Conservation (phyloP, 768 basidiomycete species). For the Tylopilus cervinicoccineus region DNA sequence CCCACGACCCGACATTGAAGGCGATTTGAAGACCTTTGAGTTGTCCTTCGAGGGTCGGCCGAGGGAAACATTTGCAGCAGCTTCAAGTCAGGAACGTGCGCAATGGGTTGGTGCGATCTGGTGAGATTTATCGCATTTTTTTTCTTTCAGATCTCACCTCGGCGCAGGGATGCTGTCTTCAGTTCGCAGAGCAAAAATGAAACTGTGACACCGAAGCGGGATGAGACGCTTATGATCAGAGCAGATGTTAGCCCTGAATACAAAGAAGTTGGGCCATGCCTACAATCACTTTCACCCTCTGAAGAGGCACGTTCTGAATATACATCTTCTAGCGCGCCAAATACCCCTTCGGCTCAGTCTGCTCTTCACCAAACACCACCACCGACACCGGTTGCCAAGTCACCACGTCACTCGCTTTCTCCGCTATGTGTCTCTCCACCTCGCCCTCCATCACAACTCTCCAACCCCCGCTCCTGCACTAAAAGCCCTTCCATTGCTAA, state of each 20-base stretch:
- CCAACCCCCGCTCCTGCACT: conserved; percentile 26
- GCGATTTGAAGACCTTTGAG: conserved; percentile 58
- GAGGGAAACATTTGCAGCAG: conserved; percentile 59
- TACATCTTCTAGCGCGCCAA: conserved; percentile 22
- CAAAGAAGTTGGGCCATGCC: background rate
- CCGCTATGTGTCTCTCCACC: conserved; percentile 22
- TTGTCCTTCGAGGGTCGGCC: conserved; percentile 51
- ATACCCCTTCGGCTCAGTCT: background rate
- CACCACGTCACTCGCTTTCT: conserved; percentile 16
- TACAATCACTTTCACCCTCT: conserved; percentile 10
- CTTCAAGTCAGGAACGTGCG: conserved; percentile 59
- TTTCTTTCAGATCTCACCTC: background rate
- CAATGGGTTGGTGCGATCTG: conserved; percentile 75
- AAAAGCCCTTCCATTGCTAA: conserved; percentile 61
- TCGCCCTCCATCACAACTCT: conserved; percentile 23
- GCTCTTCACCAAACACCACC: conserved; percentile 9
- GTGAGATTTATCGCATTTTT: conserved; percentile 33
- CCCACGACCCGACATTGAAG: conserved; percentile 38
- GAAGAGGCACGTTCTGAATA: conserved; percentile 26
- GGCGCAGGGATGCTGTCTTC: conserved; percentile 56
- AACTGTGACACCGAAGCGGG: background rate
- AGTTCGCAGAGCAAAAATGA: conserved; percentile 30
- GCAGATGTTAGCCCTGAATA: conserved; percentile 12
- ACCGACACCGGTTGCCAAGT: conserved; percentile 27
- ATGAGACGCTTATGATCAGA: conserved; percentile 9